Evolutionary conservation across 345 rosid species (phyloP), one percentile per base, ranked within the genome.

Genomic region (Luvunga scandens): DNA sequence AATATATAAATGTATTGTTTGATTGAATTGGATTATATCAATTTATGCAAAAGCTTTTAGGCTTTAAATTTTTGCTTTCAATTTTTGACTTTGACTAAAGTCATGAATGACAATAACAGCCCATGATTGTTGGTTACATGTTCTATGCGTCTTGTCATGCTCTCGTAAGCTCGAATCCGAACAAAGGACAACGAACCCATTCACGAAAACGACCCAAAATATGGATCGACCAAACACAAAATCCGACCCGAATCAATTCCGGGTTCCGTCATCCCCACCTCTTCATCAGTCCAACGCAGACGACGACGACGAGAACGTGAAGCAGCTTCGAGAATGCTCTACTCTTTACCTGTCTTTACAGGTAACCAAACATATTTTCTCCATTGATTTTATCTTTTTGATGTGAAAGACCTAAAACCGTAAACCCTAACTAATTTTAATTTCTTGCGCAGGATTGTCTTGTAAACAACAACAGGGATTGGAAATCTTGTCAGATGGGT

Each of bases 401-500:
- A 3, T 33, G 4, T 66, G 34, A 9, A 66, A 79, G 55, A 61
- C 55, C 83, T 73, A 36, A 75, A 79, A 77, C 75, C 74, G 77
- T 66, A 72, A 64, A 75, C 73, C 80, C 76, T 33, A 48, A 24
- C 53, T 28, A 28, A 7, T 2, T 27, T 27, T 4, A 10, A 33
- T 30, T 22, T 53, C 53, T 57, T 81, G 74, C 73, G 63, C 81
- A 93, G 98, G 94, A 93, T 83, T 95, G 98, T 76, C 97, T 95
- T 12, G 79, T 93, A 27, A 85, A 90, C 10, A 82, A 72, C 82
- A 83, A 91, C 50, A 90, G 98, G 76, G 90, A 93, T 64, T 95
- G 98, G 98, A 95, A 89, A 79, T 75, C 92, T 79, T 95, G 95
- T 78, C 98, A 95, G 69, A 90, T 75, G 86, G 95, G 97, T 91